These are phyloP conservation scores for Ustilago cynodontis DNA, from an alignment of 1,284 basidiomycete species.

Conservation along the genomic window DNA sequence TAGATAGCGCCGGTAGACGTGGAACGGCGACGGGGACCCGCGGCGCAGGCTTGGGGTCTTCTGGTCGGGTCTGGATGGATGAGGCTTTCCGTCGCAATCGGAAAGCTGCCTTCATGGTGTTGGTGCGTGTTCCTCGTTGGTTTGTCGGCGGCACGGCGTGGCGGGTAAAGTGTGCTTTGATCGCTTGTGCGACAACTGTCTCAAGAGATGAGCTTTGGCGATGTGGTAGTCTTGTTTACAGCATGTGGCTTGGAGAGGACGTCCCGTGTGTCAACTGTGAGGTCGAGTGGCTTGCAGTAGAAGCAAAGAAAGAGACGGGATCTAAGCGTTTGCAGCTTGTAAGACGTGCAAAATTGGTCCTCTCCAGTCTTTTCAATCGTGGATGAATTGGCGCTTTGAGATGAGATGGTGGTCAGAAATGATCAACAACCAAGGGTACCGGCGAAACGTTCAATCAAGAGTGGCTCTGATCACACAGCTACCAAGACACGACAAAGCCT, in stretches of 20 bases:
- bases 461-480: too few relatives aligned
- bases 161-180: background rate
- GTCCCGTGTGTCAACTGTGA: background rate
- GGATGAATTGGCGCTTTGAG: background rate
- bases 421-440: background rate
- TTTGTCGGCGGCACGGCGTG: background rate
- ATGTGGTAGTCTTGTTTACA: background rate
- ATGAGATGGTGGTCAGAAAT: background rate
- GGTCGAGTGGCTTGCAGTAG: constrained; percentile 4
- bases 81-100: constrained; percentile 29
- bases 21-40: constrained; percentile 21
- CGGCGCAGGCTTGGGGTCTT: constrained; percentile 9
- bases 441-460: background rate
- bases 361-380: background rate
- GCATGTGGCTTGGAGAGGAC: background rate
- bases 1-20: constrained; percentile 14
- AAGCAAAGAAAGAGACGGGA: background rate
- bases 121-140: background rate
- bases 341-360: background rate
- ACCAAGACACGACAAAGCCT: background rate
- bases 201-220: background rate
- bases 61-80: background rate
- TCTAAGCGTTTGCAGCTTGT: background rate
- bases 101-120: constrained; percentile 31
- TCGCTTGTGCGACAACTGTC: background rate